Base-by-base conservation (phyloP, 2,329 filamentous ascomycete genomes). In the Chrysoporthe deuterocubensis region DNA sequence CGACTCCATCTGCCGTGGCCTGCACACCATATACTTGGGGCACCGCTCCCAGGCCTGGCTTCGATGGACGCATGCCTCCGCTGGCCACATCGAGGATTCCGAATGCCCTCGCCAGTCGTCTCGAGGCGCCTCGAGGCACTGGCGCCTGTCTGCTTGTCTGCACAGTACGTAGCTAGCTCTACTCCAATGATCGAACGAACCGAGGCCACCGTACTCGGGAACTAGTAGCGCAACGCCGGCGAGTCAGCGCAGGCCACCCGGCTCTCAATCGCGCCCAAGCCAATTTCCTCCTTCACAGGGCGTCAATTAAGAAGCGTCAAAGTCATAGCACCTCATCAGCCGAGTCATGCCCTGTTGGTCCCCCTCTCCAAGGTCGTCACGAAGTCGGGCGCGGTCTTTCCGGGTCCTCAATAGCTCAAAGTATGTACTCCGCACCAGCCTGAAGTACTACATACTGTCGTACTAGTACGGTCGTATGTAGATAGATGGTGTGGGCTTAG, bases 281-380 rank as follows among this genome's bases (percentile, higher is more conserved):
- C 32, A 54, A 16, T 32, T 11, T 11, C 26, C 48, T 52, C 21
- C 48, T 32, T 26, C 21, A 54, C 50, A 54, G 16, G 50, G 50
- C 32, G 50, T 54, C 50, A 32, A 32, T 16, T 26, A 16, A 54
- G 46, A 32, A 34, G 50, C 26, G 32, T 14, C 16, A 54, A 21
- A 32, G 32, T 13, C 50, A 52, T 21, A 52, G 48, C 32, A 54
- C 50, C 11, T 61, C 43, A 34, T 9, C 43, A 44, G 44, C 60
- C 60, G 60, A 62, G 60, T 62, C 60, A 62, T 48, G 34, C 18
- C 21, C 44, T 62, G 60, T 48, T 37, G 14, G 4, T 11, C 37
- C n/a, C 59, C 32, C 44, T 50, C 59, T 14, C 26, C 59, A 43
- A 21, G 43, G 26, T 50, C 44, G 32, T 62, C 44, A 34, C 32